A percentile compares a stretch with the other conserved stretches of the same genome.
phyloP scores from a whole-genome alignment of 164 flowering plant genomes.

The Aristolochia californica region DNA sequence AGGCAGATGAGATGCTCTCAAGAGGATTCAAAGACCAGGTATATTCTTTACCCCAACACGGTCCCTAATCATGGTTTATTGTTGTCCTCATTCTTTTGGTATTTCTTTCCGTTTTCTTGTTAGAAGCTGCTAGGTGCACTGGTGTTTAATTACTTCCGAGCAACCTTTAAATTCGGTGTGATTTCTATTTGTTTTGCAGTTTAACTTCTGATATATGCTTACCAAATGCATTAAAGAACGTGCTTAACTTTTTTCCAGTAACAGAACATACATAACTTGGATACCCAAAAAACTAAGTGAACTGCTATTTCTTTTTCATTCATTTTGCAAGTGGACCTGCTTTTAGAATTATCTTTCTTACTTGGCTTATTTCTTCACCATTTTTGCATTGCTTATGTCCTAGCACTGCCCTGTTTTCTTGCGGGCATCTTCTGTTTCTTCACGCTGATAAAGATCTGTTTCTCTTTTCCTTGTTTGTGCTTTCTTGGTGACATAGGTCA shows the following conservation, averaged over 20 bases:
- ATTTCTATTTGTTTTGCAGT: no score
- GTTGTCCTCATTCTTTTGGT: neutral
- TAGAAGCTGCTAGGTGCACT: no score
- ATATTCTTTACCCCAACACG: constrained; percentile 4
- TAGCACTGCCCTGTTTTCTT: neutral
- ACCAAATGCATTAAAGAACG: no score
- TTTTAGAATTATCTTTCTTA: no score
- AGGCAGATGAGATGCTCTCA: constrained; percentile 92
- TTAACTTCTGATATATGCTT: no score
- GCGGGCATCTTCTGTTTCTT: neutral
- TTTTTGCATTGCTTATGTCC: neutral
- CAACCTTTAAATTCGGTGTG: no score
- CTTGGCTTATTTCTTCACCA: neutral
- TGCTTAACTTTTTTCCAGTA: no score
- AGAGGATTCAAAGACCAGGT: constrained; percentile 92
- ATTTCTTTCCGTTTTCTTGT: neutral
- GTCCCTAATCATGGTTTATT: neutral
- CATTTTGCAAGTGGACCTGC: neutral
- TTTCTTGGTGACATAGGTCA: neutral
- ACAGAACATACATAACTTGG: no score
- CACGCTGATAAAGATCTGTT: neutral
- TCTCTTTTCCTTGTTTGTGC: neutral
- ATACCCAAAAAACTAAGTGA: no score
- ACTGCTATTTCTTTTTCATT: neutral
- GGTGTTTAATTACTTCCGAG: no score